Conservation (phyloP, 2,329 filamentous ascomycete species). For the Knufia petricola region DNA sequence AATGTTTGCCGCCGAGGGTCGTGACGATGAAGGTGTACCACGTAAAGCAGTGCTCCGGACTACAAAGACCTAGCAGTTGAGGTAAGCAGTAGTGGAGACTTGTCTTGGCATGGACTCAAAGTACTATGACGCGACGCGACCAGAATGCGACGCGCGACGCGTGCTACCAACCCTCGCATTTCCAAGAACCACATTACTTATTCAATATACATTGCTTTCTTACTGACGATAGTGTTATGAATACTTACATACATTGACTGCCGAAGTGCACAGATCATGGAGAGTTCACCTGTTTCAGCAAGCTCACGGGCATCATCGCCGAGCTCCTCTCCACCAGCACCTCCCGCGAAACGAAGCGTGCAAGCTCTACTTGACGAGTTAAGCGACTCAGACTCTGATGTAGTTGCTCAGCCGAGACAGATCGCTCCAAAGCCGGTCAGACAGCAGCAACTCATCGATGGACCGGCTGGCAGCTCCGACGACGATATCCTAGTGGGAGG, state of each 20-base stretch:
- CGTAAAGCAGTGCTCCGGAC: too few species aligned
- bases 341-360: constrained; percentile 36
- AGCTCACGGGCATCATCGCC: constrained; percentile 3
- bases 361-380: constrained; percentile 42
- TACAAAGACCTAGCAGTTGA: too few species aligned
- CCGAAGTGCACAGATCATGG: not conserved
- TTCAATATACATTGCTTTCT: not conserved
- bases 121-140: not conserved
- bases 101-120: not conserved
- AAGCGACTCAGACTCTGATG: constrained; percentile 39
- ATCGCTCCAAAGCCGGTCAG: not conserved
- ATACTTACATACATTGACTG: not conserved
- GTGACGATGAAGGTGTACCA: too few species aligned
- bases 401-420: constrained; percentile 9
- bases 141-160: constrained; percentile 1
- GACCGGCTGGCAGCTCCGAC: constrained; percentile 33
- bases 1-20: too few species aligned
- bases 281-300: not conserved
- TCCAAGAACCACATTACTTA: not conserved
- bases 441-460: not conserved
- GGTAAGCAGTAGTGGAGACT: not conserved
- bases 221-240: not conserved
- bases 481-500: constrained; percentile 38
- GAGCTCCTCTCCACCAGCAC: constrained; percentile 3
- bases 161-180: not conserved